Base-by-base conservation (phyloP, 2,329 filamentous ascomycete genomes). In the Colletotrichum filicis region DNA sequence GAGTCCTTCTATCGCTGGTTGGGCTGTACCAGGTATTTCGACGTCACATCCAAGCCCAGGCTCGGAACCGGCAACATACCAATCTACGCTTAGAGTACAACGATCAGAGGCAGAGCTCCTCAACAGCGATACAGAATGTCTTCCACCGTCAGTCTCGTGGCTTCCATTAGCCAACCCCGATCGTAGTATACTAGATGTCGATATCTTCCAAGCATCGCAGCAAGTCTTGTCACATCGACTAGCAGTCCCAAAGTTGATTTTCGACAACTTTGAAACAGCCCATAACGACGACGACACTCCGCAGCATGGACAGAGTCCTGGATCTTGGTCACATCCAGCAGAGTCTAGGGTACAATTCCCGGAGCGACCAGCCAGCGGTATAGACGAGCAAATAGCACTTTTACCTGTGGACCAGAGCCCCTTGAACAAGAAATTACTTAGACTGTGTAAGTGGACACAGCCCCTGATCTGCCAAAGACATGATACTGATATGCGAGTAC, bases 341-440 rank as follows among this genome's bases (percentile, higher is more conserved):
- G 30, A 60, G 49, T 11, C 42, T 12, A 60, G 56, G 26, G 12
- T 37, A n/a, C 66, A 56, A 53, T 49, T 9, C 24, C 46, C 28
- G 9, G 60, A 19, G 19, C 49, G 71, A 35, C 49, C 66, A 11
- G n/a, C 70, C 26, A 60, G 72, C 30, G 56, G 68, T 4, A 22
- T 69, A n/a, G 61, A 78, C 37, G 81, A 84, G 49, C 83, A 84
- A 32, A 72, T 86, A 35, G 77, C 82, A 9, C 81, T 82, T 30
- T 76, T 87, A 22, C 85, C 85, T 5, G 83, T 86, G 77, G 80
- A 78, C 4, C 81, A 82, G 11, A 85, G 84, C 19, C 80, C 80
- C 61, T 79, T 85, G 61, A 86, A 87, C 66, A 82, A 83, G 46
- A 86, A 88, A 67, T 81, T 89, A n/a, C 80, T 76, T 53, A 66